Evolutionary conservation across 306 rosid genomes (phyloP).

Genomic region (Inga laurina): DNA sequence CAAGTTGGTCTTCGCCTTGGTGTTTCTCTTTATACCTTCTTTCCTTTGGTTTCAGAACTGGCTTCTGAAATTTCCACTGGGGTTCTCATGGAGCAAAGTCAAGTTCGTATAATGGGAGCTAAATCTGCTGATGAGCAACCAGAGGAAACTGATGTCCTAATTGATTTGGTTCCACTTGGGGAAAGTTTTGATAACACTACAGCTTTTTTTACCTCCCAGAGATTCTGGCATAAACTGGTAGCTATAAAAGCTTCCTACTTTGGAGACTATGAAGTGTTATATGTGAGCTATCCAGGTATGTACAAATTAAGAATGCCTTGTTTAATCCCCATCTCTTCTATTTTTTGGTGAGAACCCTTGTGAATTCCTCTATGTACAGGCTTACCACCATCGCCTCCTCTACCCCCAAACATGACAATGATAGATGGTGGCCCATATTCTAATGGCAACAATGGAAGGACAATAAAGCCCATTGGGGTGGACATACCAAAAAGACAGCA

Average conservation of each 20-base stretch:
- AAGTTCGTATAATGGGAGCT: conserved; percentile 96
- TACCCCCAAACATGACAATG: conserved; percentile 55
- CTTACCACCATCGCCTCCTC: conserved; percentile 89
- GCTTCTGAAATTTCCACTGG: conserved; percentile 79
- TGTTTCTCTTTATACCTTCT: conserved; percentile 85
- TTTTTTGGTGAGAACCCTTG: conserved; percentile 28
- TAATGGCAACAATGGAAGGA: conserved; percentile 54
- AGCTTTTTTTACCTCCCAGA: conserved; percentile 70
- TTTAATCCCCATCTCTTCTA: neutral
- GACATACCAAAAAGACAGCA: conserved; percentile 61
- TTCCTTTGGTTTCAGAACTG: conserved; percentile 91
- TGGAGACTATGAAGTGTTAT: conserved; percentile 86
- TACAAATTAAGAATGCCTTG: conserved; percentile 26
- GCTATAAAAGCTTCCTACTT: conserved; percentile 68
- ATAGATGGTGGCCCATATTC: conserved; percentile 73
- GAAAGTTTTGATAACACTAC: conserved; percentile 84
- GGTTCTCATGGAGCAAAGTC: conserved; percentile 83
- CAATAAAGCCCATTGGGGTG: conserved; percentile 88
- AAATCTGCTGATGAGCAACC: conserved; percentile 70
- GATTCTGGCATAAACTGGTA: conserved; percentile 89
- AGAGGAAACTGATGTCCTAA: conserved; percentile 71
- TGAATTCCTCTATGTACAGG: conserved; percentile 51
- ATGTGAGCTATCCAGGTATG: conserved; percentile 90
- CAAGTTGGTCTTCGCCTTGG: conserved; percentile 83
- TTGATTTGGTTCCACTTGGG: conserved; percentile 86